Conservation (phyloP, 106 monocot species). For the Alisma plantagoaquatica region DNA sequence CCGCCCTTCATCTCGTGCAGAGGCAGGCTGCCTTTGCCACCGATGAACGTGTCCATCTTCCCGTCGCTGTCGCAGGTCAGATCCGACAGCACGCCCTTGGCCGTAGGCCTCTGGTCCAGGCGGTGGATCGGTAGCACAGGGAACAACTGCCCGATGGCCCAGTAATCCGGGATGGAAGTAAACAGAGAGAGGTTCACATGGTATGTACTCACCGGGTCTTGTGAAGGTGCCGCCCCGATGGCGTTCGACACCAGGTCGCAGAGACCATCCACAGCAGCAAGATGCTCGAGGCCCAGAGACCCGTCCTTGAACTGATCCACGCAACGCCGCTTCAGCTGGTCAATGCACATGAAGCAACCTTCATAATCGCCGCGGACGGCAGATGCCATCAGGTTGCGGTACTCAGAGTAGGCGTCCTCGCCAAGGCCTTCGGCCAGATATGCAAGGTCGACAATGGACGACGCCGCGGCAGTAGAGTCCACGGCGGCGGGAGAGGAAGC, state of each 20-base stretch:
- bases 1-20: conserved; percentile 47
- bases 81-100: conserved; percentile 61
- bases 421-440: conserved; percentile 38
- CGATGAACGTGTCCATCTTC: conserved; percentile 72
- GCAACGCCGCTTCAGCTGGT: conserved; percentile 64
- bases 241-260: conserved; percentile 61
- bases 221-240: conserved; percentile 9
- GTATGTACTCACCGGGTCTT: conserved; percentile 44
- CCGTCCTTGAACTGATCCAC: conserved; percentile 85
- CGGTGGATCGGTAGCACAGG: conserved; percentile 86
- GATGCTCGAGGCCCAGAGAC: conserved; percentile 64
- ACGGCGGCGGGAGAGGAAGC: conserved; percentile 24
- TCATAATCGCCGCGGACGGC: conserved; percentile 48
- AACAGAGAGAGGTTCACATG: conserved; percentile 87
- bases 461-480: conserved; percentile 5
- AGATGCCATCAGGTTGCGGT: conserved; percentile 53
- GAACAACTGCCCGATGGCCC: conserved; percentile 95
- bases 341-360: conserved; percentile 28
- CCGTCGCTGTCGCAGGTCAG: conserved; percentile 97
- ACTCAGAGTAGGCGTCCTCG: conserved; percentile 44
- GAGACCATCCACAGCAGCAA: conserved; percentile 70
- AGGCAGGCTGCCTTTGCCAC: conserved; percentile 46
- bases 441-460: conserved; percentile 28
- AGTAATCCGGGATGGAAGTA: conserved; percentile 86
- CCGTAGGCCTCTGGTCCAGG: conserved; percentile 50